Percentiles rank a stretch among this genome's conserved stretches.
phyloP scores from a whole-genome alignment of 2,329 filamentous ascomycete genomes.

The Stachybotrys chlorohalonatus region DNA sequence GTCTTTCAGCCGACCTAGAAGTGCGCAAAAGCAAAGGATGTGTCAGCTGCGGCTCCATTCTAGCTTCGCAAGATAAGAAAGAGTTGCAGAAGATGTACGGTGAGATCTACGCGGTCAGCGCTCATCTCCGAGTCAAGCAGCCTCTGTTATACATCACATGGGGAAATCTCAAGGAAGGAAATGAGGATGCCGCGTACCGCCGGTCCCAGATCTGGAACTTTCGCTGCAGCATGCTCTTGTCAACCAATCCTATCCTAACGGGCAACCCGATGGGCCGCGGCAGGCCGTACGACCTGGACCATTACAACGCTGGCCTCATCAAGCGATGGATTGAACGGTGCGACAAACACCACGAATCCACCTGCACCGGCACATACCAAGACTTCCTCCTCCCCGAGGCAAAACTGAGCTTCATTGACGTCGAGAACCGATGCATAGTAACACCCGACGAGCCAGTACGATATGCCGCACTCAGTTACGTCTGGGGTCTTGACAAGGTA shows the following conservation, averaged over 20 bases:
- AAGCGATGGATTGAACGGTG: constrained; percentile 3
- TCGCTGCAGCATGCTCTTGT: background rate
- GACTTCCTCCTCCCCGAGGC: background rate
- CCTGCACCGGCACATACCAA: background rate
- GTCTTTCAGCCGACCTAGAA: constrained; percentile 1
- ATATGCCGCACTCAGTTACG: constrained; percentile 4
- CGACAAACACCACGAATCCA: constrained; percentile 2
- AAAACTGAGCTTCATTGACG: constrained; percentile 3
- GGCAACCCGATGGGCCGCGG: background rate
- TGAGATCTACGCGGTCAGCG: constrained; percentile 1
- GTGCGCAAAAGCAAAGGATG: background rate
- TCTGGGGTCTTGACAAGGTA: constrained; percentile 1
- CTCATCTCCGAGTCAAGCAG: constrained; percentile 1
- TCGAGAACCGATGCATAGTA: constrained; percentile 3
- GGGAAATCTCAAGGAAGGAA: constrained; percentile 1
- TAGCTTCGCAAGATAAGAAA: background rate
- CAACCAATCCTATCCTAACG: background rate
- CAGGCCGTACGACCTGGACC: constrained; percentile 1
- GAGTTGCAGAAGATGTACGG: background rate
- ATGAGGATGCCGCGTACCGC: background rate
- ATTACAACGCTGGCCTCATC: constrained; percentile 1
- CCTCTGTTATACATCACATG: constrained; percentile 1
- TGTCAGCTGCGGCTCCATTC: constrained; percentile 1
- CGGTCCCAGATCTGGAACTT: background rate
- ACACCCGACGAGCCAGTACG: constrained; percentile 2